Conservation (phyloP, 768 basidiomycete genomes). For the Tulasnella sp. region DNA sequence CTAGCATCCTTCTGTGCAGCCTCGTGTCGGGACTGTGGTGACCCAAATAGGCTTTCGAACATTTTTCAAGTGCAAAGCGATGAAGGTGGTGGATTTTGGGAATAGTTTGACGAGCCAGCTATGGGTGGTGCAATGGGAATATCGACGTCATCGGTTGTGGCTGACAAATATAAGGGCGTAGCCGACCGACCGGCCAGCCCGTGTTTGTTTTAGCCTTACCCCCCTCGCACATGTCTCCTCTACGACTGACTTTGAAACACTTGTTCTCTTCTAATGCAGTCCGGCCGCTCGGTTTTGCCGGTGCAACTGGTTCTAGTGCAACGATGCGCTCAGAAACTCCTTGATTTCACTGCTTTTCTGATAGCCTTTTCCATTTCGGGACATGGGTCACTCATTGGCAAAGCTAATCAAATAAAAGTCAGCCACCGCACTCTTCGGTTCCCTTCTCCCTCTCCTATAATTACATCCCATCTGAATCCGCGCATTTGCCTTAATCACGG, state of each 20-base stretch:
- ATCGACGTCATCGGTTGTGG: neutral
- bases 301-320: neutral
- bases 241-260: neutral
- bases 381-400: neutral
- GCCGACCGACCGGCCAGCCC: neutral
- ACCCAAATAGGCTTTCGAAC: neutral
- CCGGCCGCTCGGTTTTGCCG: neutral
- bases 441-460: neutral
- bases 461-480: neutral
- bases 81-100: neutral
- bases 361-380: neutral
- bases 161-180: neutral
- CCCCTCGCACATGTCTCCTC: neutral
- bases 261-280: neutral
- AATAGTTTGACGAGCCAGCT: neutral
- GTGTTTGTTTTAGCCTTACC: neutral
- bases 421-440: neutral
- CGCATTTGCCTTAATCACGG: neutral
- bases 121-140: neutral
- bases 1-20: neutral
- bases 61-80: neutral
- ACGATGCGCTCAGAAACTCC: neutral
- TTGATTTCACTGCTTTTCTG: neutral
- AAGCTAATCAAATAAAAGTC: slow-evolving; percentile 8
- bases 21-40: neutral